phyloP scores from a whole-genome alignment of 106 monocot genomes.

The Dendrobium huoshanense region DNA sequence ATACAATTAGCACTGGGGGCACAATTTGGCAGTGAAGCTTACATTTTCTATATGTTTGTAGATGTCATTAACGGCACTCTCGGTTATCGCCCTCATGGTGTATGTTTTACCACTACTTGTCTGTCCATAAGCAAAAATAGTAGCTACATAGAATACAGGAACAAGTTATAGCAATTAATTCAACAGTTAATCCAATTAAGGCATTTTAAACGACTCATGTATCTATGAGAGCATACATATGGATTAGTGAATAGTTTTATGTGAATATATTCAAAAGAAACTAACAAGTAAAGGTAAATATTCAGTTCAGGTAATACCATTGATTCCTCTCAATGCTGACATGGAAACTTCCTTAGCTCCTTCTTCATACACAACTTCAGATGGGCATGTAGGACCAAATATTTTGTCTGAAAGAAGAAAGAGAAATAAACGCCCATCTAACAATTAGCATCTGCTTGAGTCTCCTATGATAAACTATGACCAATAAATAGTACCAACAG shows the following conservation, averaged over 20 bases:
- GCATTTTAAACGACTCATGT: no score
- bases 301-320: constrained; percentile 44
- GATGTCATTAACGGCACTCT: constrained; percentile 86
- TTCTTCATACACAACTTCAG: constrained; percentile 80
- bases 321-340: constrained; percentile 89
- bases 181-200: no score
- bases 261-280: neutral
- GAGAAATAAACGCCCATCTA: neutral
- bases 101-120: constrained; percentile 39
- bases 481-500: no score
- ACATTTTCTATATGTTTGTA: constrained; percentile 85
- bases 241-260: no score
- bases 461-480: no score
- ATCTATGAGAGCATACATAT: no score
- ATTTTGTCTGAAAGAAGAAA: constrained; percentile 59
- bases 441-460: neutral
- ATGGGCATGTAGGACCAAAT: constrained; percentile 68
- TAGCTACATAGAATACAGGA: constrained; percentile 42
- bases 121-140: constrained; percentile 98
- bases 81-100: constrained; percentile 82
- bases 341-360: constrained; percentile 90
- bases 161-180: no score
- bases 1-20: neutral
- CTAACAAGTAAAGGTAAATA: neutral
- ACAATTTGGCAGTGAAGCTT: constrained; percentile 18